A percentile compares a stretch with the other conserved stretches of the same genome.
These are phyloP conservation scores for Blastobotrys chiropterorum DNA, from an alignment of 805 yeast species.

Conservation along the genomic window DNA sequence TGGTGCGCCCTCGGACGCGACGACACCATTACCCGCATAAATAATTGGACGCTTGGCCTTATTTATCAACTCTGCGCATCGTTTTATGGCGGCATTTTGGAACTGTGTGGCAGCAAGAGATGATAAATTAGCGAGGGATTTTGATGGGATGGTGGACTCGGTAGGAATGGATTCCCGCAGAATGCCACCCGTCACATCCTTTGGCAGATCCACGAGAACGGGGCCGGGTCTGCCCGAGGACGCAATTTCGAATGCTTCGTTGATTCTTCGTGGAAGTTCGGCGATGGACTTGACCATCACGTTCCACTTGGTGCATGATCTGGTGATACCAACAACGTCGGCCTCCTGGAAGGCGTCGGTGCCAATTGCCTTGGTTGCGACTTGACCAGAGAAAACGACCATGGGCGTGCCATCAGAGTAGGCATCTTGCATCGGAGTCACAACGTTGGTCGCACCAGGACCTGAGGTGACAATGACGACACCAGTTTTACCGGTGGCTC, in stretches of 20 bases:
- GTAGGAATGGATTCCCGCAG: slow-evolving; percentile 86
- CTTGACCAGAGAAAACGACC: slow-evolving; percentile 97
- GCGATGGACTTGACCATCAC: slow-evolving; percentile 95
- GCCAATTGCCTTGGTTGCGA: slow-evolving; percentile 90
- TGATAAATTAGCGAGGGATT: slow-evolving; percentile 64
- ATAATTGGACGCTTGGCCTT: slow-evolving; percentile 81
- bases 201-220: slow-evolving; percentile 93
- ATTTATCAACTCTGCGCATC: slow-evolving; percentile 75
- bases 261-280: slow-evolving; percentile 90
- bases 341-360: slow-evolving; percentile 99
- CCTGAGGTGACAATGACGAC: slow-evolving; percentile 98
- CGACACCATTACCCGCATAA: slow-evolving; percentile 88
- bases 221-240: slow-evolving; percentile 97
- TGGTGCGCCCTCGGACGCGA: slow-evolving; percentile 78
- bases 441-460: slow-evolving; percentile 97
- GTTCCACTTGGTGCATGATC: slow-evolving; percentile 98
- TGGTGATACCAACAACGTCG: slow-evolving; percentile 91
- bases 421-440: slow-evolving; percentile 98
- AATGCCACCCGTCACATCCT: slow-evolving; percentile 93
- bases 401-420: slow-evolving; percentile 95
- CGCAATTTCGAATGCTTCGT: slow-evolving; percentile 97
- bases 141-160: slow-evolving; percentile 57
- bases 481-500: slow-evolving; percentile 94
- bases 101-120: slow-evolving; percentile 64
- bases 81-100: slow-evolving; percentile 63